These are phyloP conservation scores for Pseudogymnoascus sp. DNA, from an alignment of 2,329 filamentous ascomycete genomes.

Conservation along the genomic window DNA sequence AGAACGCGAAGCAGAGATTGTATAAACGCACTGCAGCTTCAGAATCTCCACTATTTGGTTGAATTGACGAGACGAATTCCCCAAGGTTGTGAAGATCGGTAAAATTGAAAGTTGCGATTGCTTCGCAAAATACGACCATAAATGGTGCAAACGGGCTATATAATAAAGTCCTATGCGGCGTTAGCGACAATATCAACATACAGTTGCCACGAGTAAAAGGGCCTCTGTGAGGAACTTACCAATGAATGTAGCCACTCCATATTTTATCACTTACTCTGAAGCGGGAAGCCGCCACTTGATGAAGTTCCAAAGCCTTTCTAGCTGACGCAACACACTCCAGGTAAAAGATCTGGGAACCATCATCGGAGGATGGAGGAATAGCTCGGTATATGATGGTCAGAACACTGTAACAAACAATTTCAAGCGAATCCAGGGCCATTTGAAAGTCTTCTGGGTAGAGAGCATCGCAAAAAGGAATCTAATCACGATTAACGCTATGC, in stretches of 20 bases:
- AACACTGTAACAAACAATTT: slow-evolving; percentile 13
- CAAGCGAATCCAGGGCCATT: slow-evolving; percentile 13
- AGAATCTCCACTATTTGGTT: slow-evolving; percentile 25
- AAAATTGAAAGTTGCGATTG: slow-evolving; percentile 29
- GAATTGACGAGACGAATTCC: slow-evolving; percentile 36
- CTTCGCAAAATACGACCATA: slow-evolving; percentile 17
- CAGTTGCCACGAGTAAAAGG: background rate
- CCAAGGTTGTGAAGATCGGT: slow-evolving; percentile 36
- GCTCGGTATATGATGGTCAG: slow-evolving; percentile 17
- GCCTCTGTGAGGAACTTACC: background rate
- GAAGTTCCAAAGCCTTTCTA: slow-evolving; percentile 14
- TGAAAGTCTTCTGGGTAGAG: slow-evolving; percentile 12
- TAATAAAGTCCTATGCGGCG: slow-evolving; percentile 11
- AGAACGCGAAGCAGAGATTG: slow-evolving; percentile 39
- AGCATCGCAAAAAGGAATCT: background rate
- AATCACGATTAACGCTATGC: background rate
- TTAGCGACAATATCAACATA: background rate
- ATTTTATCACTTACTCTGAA: slow-evolving; percentile 1
- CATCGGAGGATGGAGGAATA: slow-evolving; percentile 12
- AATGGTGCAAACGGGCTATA: slow-evolving; percentile 18
- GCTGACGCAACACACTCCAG: slow-evolving; percentile 15
- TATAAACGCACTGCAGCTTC: slow-evolving; percentile 41
- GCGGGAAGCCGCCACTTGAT: slow-evolving; percentile 10
- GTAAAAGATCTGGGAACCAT: slow-evolving; percentile 12
- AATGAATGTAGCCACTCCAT: slow-evolving; percentile 16